phyloP scores from a whole-genome alignment of 345 rosid species.

The Salix arbutifolia region DNA sequence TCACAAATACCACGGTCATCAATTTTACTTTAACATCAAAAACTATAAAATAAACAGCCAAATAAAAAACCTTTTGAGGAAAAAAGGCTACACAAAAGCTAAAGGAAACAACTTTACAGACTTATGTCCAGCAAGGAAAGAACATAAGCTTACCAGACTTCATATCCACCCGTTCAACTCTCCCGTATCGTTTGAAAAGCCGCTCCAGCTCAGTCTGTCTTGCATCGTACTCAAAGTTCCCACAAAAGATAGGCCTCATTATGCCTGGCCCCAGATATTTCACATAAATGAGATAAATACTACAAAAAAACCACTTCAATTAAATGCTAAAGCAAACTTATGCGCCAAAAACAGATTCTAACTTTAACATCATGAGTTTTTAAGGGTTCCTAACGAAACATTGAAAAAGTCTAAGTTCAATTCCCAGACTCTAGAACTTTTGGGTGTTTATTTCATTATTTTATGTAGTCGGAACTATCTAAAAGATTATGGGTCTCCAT shows the following conservation, averaged over 20 bases:
- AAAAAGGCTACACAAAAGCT: neutral
- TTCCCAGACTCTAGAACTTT: neutral
- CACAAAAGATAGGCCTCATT: constrained; percentile 90
- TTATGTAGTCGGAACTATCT: neutral
- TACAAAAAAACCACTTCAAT: neutral
- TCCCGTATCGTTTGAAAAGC: constrained; percentile 79
- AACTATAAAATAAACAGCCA: neutral
- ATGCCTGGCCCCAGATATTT: neutral
- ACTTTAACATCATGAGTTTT: neutral
- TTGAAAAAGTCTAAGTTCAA: neutral
- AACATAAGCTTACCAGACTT: constrained; percentile 65
- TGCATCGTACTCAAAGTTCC: constrained; percentile 90
- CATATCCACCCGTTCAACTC: constrained; percentile 88
- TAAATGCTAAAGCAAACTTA: neutral
- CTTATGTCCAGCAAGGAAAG: neutral
- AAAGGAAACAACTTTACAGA: neutral
- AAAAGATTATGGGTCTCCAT: neutral
- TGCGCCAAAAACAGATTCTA: neutral
- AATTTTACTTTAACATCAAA: neutral
- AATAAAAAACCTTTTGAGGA: neutral
- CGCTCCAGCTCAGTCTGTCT: constrained; percentile 79
- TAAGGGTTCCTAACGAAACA: neutral
- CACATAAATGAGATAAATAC: neutral
- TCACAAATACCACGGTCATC: neutral
- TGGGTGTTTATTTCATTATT: neutral